Evolutionary conservation across 352 stramenopile species (phyloP).

Genomic region (Globisporangium ultimum): DNA sequence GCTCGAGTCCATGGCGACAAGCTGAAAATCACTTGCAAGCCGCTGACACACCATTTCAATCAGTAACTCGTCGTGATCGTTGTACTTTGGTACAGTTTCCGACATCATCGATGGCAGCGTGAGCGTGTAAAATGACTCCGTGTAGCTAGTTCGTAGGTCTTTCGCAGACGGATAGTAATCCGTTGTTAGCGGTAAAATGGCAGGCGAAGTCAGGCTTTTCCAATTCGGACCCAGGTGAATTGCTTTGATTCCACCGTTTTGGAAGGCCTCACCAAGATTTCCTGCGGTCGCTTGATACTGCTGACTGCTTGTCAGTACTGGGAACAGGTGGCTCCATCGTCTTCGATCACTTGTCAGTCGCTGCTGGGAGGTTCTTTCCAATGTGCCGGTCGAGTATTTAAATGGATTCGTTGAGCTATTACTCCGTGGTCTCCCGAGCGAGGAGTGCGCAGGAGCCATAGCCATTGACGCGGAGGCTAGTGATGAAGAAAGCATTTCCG

Average conservation of each 20-base stretch:
- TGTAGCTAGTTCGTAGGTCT: constrained; percentile 61
- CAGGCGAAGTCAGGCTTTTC: constrained; percentile 94
- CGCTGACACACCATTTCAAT: constrained; percentile 84
- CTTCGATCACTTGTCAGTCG: constrained; percentile 83
- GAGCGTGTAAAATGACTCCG: constrained; percentile 80
- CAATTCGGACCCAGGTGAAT: constrained; percentile 93
- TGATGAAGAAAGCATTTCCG: constrained; percentile 25
- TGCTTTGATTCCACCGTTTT: constrained; percentile 15
- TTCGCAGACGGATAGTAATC: constrained; percentile 83
- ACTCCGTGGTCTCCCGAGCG: background rate
- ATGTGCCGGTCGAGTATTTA: constrained; percentile 33
- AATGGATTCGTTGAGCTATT: constrained; percentile 38
- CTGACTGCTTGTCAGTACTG: constrained; percentile 32
- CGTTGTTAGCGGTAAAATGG: constrained; percentile 90
- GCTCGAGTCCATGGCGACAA: constrained; percentile 30
- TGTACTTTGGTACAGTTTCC: constrained; percentile 55
- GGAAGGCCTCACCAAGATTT: background rate
- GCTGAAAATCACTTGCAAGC: constrained; percentile 72
- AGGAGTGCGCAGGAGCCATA: background rate
- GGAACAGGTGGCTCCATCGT: constrained; percentile 96
- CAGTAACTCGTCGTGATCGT: constrained; percentile 61
- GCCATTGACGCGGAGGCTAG: constrained; percentile 3
- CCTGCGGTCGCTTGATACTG: too few species aligned
- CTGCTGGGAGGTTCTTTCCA: constrained; percentile 24
- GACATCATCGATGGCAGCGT: constrained; percentile 48